A percentile compares a stretch with the other conserved stretches of the same genome.
phyloP scores from a whole-genome alignment of 2,329 filamentous ascomycete species.

The Sphaerulina musiva region DNA sequence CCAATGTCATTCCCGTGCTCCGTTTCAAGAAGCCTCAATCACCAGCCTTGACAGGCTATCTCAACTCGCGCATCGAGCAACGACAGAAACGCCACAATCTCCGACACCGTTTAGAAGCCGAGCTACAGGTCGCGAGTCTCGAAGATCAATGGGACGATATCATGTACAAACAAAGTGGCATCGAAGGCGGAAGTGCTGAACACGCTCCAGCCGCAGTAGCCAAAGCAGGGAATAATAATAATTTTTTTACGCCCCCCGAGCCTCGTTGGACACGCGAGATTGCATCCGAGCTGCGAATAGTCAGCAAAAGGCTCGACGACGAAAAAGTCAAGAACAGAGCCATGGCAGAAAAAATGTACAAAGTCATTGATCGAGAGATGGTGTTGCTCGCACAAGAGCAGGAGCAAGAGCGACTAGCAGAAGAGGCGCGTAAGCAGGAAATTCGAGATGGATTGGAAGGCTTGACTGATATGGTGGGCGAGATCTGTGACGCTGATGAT shows the following conservation, averaged over 20 bases:
- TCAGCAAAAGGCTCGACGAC: slow-evolving; percentile 12
- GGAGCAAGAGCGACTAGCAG: slow-evolving; percentile 11
- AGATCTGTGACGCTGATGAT: background rate
- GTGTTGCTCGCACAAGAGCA: slow-evolving; percentile 38
- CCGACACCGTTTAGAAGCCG: slow-evolving; percentile 39
- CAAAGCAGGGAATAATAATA: too few species aligned
- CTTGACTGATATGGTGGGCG: slow-evolving; percentile 4
- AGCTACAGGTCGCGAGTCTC: slow-evolving; percentile 35
- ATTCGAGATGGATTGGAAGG: background rate
- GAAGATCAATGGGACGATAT: slow-evolving; percentile 48
- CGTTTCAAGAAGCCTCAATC: slow-evolving; percentile 62
- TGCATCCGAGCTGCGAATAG: background rate
- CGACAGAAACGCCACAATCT: slow-evolving; percentile 41
- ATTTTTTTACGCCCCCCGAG: background rate
- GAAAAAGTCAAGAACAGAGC: slow-evolving; percentile 30
- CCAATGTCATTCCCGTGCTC: slow-evolving; percentile 57
- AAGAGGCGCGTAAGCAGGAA: background rate
- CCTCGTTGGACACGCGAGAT: background rate
- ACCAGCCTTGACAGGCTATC: slow-evolving; percentile 49
- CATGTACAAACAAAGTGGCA: slow-evolving; percentile 22
- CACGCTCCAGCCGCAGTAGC: background rate
- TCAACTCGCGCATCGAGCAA: slow-evolving; percentile 47
- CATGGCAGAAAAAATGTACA: slow-evolving; percentile 40
- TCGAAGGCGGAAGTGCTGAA: slow-evolving; percentile 14
- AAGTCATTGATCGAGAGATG: slow-evolving; percentile 45